Evolutionary conservation across 495 filamentous ascomycete genomes (phyloP).

Genomic region (Xylaria venustula): DNA sequence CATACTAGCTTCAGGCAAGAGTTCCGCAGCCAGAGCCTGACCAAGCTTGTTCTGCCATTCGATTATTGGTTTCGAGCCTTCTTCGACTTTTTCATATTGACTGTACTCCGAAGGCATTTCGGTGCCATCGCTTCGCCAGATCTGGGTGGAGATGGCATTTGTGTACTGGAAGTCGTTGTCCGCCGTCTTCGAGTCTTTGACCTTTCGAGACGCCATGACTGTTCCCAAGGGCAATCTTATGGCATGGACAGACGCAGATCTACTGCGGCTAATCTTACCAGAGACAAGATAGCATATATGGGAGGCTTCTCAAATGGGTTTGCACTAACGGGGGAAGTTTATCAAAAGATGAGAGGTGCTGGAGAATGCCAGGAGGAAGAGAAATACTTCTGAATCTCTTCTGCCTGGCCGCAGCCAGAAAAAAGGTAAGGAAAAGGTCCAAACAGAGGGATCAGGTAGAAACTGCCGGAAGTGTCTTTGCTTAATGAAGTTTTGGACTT

Average conservation of each 20-base stretch:
- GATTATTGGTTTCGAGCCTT: constrained; percentile 8
- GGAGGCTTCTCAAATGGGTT: background rate
- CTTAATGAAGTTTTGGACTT: too few species aligned
- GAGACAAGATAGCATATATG: background rate
- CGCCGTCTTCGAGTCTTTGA: constrained; percentile 1
- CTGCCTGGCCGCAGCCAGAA: background rate
- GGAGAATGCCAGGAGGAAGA: too few species aligned
- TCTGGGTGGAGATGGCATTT: constrained; percentile 1
- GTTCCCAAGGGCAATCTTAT: background rate
- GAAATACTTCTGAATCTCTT: too few species aligned
- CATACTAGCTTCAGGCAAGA: constrained; percentile 12
- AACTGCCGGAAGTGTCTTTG: too few species aligned
- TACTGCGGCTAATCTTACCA: background rate
- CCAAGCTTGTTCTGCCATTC: constrained; percentile 19
- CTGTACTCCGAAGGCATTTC: constrained; percentile 14
- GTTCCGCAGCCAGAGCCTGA: constrained; percentile 11
- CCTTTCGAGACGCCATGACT: constrained; percentile 8
- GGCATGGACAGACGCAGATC: background rate
- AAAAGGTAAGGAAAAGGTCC: too few species aligned
- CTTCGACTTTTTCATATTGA: constrained; percentile 15
- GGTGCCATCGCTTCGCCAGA: constrained; percentile 15
- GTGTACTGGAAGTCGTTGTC: constrained; percentile 4
- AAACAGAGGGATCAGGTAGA: too few species aligned
- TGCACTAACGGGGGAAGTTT: too few species aligned
- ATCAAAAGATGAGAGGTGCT: too few species aligned